Evolutionary conservation across 768 basidiomycete species (phyloP), one percentile per base, ranked within the genome.

Genomic region (Lentinula edodes): DNA sequence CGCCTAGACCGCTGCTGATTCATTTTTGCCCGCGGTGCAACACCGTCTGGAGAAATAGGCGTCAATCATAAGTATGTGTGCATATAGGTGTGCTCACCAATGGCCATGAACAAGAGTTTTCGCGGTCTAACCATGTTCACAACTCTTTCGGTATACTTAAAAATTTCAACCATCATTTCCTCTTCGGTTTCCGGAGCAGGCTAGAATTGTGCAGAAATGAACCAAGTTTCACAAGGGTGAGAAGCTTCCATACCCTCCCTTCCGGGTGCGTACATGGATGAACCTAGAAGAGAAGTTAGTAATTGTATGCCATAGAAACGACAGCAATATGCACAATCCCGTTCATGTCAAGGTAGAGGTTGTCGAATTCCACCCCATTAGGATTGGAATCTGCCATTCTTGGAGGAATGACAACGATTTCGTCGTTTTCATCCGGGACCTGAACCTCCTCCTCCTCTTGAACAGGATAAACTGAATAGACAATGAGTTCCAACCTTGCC

Each of bases 211-310:
- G 52, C 53, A 56, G 39, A 6, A 42, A 41, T 60, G 16, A 60
- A 57, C 39, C 43, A n/a, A 23, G 18, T 20, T n/a, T 45, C n/a
- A 53, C 3, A 20, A 43, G 38, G 56, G 42, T 20, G 36, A 32
- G 50, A 39, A 28, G 28, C 28, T 36, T 60, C 66, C 79, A 51
- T 62, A 87, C 93, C 82, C 91, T 95, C 69, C 95, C 96, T 75
- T 98, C 97, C 0, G 97, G 97, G 71, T 99, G 97, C 0, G 97
- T 99, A 83, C 97, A 98, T 0, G 97, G 97, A 74, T 99, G 97
- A 10, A 99, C 91, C 91, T 93, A 55, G 20, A 28, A 58, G 35
- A 62, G 16, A 38, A 28, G 43, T 32, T 38, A 52, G 48, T 68
- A 13, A 54, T 54, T 58, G 41, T 46, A 18, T 9, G 43, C 48